Conservation (phyloP, 2,329 filamentous ascomycete genomes). For the Akanthomyces dipterigenus region DNA sequence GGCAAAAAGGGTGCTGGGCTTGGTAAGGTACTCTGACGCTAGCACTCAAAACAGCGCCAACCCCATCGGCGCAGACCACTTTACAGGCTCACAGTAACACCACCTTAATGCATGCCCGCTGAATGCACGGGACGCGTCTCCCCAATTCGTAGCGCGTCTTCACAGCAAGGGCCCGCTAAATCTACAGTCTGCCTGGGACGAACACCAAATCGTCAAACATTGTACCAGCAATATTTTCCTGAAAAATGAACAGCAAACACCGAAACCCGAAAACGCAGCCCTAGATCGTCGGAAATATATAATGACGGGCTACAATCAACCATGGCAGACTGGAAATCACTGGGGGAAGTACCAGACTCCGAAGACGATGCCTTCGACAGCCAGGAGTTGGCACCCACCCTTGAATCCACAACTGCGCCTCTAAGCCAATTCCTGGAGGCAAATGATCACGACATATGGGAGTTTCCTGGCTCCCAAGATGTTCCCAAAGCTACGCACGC, state of each 20-base stretch:
- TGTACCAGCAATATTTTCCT: neutral
- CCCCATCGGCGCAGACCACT: neutral
- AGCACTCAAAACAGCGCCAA: neutral
- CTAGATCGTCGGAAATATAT: slow-evolving; percentile 6
- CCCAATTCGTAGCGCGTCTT: slow-evolving; percentile 1
- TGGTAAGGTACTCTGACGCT: neutral
- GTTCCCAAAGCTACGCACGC: slow-evolving; percentile 13
- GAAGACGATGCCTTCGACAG: slow-evolving; percentile 40
- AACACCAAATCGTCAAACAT: neutral
- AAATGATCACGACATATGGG: slow-evolving; percentile 26
- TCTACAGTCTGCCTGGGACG: neutral
- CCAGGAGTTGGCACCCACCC: slow-evolving; percentile 20
- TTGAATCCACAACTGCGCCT: slow-evolving; percentile 9
- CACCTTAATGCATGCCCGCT: neutral
- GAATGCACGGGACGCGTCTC: slow-evolving; percentile 1
- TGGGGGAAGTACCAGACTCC: slow-evolving; percentile 45
- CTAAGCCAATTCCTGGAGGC: neutral
- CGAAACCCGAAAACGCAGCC: neutral
- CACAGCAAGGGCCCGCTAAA: neutral
- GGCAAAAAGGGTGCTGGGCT: neutral
- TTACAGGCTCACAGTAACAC: too few relatives aligned
- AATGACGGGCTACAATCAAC: slow-evolving; percentile 15
- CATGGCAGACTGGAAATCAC: slow-evolving; percentile 44
- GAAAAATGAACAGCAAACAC: neutral
- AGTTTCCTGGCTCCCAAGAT: slow-evolving; percentile 28